Base-by-base conservation (phyloP, 768 basidiomycete species). In the Strobilomyces dryophilus region DNA sequence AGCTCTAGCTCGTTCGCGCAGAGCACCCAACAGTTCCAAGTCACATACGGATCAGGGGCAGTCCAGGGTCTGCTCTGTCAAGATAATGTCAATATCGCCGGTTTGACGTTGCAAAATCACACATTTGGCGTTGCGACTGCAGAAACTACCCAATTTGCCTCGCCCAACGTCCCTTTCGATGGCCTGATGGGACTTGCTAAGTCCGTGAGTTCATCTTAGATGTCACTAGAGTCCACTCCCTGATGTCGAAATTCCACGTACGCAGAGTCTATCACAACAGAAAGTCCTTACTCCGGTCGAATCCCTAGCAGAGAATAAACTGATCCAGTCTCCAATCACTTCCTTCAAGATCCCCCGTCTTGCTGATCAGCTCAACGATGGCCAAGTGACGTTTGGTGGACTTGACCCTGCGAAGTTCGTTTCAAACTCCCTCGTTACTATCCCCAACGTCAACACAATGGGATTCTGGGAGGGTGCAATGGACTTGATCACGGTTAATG, bases 391-490 rank as follows among this genome's bases (percentile, higher is more conserved):
- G 8, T 88, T 94, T 57, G 92, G 91, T 32, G 85, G 79, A 12
- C 76, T 91, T 32, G 88, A 93, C 69, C 12, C 71, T 9, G 73
- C 79, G 56, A 90, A 92, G 69, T 89, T 90, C 66, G 77, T 84
- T 58, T 51, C 75, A 7, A 54, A 61, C 17, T 84, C 87, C 3
- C 74, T 89, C 35, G 74, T 79, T 40, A 82, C 79, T 1, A 51
- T 91, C 47, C 60, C 68, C 49, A 91, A 89, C 59, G 80, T 88
- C 66, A 89, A 80, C 68, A 43, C 55, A 7, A 55, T 75, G 24
- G 89, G 90, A 36, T 94, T 92, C 75, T 94, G 92, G 92, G 87
- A 92, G 74, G 84, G 75, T 15, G 71, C 71, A 8, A 66, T 93
- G 66, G 79, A 80, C 54, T 74, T 74, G 14, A 73, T 85, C 48